A percentile compares a stretch with the other conserved stretches of the same genome.
Conservation (phyloP, 495 filamentous ascomycete species). For the Durotheca rogersii region DNA sequence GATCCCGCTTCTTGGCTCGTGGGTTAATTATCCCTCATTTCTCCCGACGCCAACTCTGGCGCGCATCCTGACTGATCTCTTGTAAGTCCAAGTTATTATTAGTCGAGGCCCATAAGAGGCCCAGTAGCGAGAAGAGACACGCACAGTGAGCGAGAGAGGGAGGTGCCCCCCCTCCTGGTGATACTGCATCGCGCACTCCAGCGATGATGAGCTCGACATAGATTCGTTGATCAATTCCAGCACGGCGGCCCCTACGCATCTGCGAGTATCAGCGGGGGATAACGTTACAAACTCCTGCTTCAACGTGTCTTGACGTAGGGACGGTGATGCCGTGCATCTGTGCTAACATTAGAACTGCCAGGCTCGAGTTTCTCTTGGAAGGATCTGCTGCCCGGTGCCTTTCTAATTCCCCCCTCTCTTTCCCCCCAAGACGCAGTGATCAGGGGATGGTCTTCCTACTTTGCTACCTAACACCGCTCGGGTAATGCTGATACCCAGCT, state of each 20-base stretch:
- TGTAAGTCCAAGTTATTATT: constrained; percentile 25
- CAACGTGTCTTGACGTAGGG: constrained; percentile 8
- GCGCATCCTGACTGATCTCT: constrained; percentile 7
- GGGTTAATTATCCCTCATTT: constrained; percentile 18
- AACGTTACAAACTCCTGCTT: constrained; percentile 25
- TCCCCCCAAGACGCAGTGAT: constrained; percentile 12
- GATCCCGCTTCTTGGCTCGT: constrained; percentile 24
- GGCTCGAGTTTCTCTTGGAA: constrained; percentile 18
- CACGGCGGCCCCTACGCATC: constrained; percentile 11
- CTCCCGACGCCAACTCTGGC: no score
- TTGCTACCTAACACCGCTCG: constrained; percentile 2
- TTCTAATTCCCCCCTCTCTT: constrained; percentile 14
- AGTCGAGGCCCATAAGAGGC: no score
- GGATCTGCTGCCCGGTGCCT: constrained; percentile 24
- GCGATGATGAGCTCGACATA: background rate
- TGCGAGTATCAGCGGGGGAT: constrained; percentile 21
- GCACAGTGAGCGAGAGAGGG: constrained; percentile 23
- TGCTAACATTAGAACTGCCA: constrained; percentile 30
- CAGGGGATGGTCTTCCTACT: constrained; percentile 9
- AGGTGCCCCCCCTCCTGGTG: constrained; percentile 3
- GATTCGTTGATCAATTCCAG: constrained; percentile 12
- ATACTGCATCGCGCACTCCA: constrained; percentile 10
- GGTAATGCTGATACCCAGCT: constrained; percentile 1
- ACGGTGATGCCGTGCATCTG: constrained; percentile 27
- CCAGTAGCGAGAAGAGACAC: no score